Evolutionary conservation across 2,329 filamentous ascomycete species (phyloP).

Genomic region (Microdochium nivale): DNA sequence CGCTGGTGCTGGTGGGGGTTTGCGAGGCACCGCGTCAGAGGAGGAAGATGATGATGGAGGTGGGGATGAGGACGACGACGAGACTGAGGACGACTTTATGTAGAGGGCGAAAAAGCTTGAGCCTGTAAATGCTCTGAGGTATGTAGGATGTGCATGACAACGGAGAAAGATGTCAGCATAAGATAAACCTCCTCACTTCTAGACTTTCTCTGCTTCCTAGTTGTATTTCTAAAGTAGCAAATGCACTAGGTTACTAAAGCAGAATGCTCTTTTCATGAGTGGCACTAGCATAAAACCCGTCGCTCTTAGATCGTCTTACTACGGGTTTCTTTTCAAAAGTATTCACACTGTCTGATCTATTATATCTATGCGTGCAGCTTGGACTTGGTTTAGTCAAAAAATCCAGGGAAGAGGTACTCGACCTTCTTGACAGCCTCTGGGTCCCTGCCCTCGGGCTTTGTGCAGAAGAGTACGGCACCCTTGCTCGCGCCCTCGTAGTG

Average conservation of each 20-base stretch:
- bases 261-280: no score
- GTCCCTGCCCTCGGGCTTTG: slow-evolving; percentile 65
- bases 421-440: slow-evolving; percentile 71
- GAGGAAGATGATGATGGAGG: slow-evolving; percentile 5
- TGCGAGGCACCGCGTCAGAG: background rate
- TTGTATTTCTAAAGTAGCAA: no score
- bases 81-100: slow-evolving; percentile 21
- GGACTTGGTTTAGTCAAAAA: slow-evolving; percentile 39
- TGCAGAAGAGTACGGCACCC: slow-evolving; percentile 75
- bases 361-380: background rate
- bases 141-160: no score
- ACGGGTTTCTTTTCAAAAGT: no score
- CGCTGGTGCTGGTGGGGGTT: background rate
- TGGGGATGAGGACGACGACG: slow-evolving; percentile 13
- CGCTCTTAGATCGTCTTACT: no score
- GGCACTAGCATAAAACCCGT: no score
- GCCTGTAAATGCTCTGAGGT: no score
- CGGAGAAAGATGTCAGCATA: no score
- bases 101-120: slow-evolving; percentile 1
- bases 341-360: no score
- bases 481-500: slow-evolving; percentile 70
- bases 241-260: no score
- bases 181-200: no score
- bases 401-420: slow-evolving; percentile 80
- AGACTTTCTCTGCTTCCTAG: no score